phyloP scores from a whole-genome alignment of 805 yeast species.

The Starmerella stigmatis region DNA sequence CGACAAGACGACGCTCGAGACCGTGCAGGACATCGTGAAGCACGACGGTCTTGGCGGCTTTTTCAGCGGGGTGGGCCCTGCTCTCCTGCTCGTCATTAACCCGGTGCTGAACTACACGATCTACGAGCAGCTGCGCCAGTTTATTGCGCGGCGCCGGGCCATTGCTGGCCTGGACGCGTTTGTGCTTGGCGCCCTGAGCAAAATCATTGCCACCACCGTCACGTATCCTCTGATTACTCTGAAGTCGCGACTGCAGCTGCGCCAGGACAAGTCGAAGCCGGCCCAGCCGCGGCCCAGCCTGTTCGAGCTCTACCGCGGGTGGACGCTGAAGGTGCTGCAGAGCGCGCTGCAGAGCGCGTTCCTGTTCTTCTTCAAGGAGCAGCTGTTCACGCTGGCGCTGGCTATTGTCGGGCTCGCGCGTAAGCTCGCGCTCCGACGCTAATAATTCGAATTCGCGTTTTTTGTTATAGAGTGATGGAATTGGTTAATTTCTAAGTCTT shows the following conservation, averaged over 20 bases:
- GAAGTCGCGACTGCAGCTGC: conserved; percentile 76
- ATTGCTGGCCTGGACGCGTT: conserved; percentile 66
- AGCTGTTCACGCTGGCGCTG: conserved; percentile 53
- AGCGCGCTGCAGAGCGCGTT: conserved; percentile 83
- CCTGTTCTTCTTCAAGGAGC: conserved; percentile 82
- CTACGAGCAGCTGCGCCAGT: conserved; percentile 73
- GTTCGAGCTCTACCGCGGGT: conserved; percentile 69
- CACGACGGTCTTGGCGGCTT: conserved; percentile 63
- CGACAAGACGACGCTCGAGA: conserved; percentile 41
- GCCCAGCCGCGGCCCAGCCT: conserved; percentile 39
- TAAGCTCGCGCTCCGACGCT: conserved; percentile 1
- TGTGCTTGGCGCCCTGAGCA: conserved; percentile 79
- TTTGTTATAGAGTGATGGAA: too few relatives aligned
- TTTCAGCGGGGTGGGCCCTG: conserved; percentile 81
- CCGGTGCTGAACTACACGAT: conserved; percentile 89
- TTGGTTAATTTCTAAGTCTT: too few relatives aligned
- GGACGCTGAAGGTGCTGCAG: conserved; percentile 68
- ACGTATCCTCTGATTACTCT: conserved; percentile 87
- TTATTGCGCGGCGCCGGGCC: conserved; percentile 46
- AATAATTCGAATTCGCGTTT: too few relatives aligned
- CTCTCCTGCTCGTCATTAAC: conserved; percentile 71
- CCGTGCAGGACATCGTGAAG: conserved; percentile 51
- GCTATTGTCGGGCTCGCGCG: conserved; percentile 40
- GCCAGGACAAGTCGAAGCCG: conserved; percentile 14
- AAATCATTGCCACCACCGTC: conserved; percentile 73